Evolutionary conservation across 1,139 yeast genomes (phyloP), one percentile per base, ranked within the genome.

Genomic region (Suzukiozyma palmioleophila): DNA sequence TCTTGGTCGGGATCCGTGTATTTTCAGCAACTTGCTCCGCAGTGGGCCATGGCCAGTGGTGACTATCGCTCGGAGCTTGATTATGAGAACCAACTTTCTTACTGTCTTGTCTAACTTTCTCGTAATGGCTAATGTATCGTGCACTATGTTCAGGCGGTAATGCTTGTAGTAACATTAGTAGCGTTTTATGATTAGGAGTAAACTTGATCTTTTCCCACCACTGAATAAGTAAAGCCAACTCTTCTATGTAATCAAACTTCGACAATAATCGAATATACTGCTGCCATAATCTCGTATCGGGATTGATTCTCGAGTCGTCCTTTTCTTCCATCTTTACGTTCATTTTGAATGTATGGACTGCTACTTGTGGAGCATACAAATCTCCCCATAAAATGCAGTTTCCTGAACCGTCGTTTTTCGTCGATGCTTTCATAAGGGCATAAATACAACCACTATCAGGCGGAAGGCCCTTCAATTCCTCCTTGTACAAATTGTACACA

Each of bases 131-230:
- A 32, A 74, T 58, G 43, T 73, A 69, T 41, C 77, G 57, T 43
- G 42, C 53, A 40, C 62, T 67, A 58, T 58, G 66, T 42, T 56
- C 75, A 44, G 28, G 46, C n/a, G 66, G 81, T 13, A 72, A 50
- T 5, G 77, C 55, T 5, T 61, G 54, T 18, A 75, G 53, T 9
- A 73, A 50, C 38, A 59, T 43, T 26, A 64, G 46, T 26, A 79
- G 58, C 1, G 77, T 61, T 9, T 48, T 47, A n/a, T 52, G 49
- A 18, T 60, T 55, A 0, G 90, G 84, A 1, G 49, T 55, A 44
- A 73, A 76, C 12, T 66, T 57, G 14, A 81, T 52, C n/a, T 63
- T 57, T 34, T 77, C 79, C 81, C 89, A 77, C 77, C 81, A 73
- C 28, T 69, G 66, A 29, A 83, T 58, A 8, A 84, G 60, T 25